phyloP scores from a whole-genome alignment of 192 early-diverging fungal genomes.

The Allomyces macrogynus region DNA sequence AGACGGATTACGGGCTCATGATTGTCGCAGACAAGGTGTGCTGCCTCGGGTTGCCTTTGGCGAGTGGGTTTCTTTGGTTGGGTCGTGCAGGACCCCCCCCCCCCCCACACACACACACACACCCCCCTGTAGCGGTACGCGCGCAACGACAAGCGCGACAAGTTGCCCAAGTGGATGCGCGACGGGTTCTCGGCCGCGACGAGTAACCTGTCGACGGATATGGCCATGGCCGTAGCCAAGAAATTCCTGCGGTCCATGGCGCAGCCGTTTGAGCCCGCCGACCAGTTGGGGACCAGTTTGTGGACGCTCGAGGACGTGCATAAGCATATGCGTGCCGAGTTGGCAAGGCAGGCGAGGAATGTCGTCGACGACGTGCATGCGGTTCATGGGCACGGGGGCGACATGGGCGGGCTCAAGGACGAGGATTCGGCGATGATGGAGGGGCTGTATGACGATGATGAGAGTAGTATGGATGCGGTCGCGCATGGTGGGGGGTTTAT shows the following conservation, averaged over 20 bases:
- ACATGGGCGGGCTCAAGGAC: too few species aligned
- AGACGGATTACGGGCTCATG: conserved; percentile 98
- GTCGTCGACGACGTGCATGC: background rate
- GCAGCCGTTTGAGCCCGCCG: conserved; percentile 62
- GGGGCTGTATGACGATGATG: too few species aligned
- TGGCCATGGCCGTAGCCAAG: conserved; percentile 75
- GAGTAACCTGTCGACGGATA: conserved; percentile 87
- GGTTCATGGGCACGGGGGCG: too few species aligned
- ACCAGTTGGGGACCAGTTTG: conserved; percentile 71
- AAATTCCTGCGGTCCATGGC: conserved; percentile 92
- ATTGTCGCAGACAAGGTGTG: conserved; percentile 90
- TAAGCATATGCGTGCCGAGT: background rate
- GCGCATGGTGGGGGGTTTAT: too few species aligned
- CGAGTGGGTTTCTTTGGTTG: too few species aligned
- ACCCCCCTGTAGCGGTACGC: conserved; percentile 77
- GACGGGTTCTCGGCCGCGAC: conserved; percentile 70
- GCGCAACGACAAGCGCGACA: conserved; percentile 78
- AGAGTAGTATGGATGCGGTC: too few species aligned
- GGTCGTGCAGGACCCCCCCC: too few species aligned
- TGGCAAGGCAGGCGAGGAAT: background rate
- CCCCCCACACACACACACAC: too few species aligned
- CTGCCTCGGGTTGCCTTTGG: too few species aligned
- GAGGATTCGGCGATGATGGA: too few species aligned
- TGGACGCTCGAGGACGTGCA: conserved; percentile 59
- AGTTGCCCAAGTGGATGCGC: conserved; percentile 93